Conservation (phyloP, 1,139 yeast species). For the Geotrichum australiense region DNA sequence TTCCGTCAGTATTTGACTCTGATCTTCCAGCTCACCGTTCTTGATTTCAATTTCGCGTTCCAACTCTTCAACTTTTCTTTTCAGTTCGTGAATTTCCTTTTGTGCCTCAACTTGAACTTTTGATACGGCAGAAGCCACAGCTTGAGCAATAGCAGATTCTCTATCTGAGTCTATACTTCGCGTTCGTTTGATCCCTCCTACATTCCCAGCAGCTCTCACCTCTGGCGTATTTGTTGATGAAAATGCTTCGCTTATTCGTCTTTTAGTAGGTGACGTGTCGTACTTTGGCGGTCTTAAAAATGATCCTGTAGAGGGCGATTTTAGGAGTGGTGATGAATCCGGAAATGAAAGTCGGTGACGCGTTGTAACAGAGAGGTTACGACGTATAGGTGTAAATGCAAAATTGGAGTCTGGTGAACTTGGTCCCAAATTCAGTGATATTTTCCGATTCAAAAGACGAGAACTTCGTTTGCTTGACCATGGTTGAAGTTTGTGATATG, state of each 20-base stretch:
- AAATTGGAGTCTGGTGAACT: slow-evolving; percentile 2
- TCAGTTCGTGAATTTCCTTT: too few species aligned
- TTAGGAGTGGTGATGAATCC: slow-evolving; percentile 1
- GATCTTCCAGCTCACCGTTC: too few species aligned
- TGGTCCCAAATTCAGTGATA: slow-evolving; percentile 1
- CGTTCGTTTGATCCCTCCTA: neutral
- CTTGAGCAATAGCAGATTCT: slow-evolving; percentile 14
- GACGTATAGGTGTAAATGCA: slow-evolving; percentile 1
- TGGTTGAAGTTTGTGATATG: slow-evolving; percentile 10
- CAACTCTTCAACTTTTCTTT: too few species aligned
- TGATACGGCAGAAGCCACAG: slow-evolving; percentile 17
- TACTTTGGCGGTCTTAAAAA: neutral
- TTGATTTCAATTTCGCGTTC: too few species aligned
- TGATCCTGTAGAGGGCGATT: neutral
- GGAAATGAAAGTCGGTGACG: slow-evolving; percentile 1
- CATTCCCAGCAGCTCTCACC: neutral
- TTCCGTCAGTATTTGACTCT: neutral
- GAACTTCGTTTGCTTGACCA: neutral
- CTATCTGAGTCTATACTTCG: slow-evolving; percentile 1
- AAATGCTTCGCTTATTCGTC: slow-evolving; percentile 1
- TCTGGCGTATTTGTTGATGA: neutral
- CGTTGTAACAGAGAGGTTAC: neutral
- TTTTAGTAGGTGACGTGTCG: slow-evolving; percentile 4
- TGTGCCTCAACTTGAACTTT: too few species aligned
- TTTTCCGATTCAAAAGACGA: slow-evolving; percentile 1